A percentile compares a stretch with the other conserved stretches of the same genome.
phyloP scores from a whole-genome alignment of 805 yeast genomes.

The Cyberlindnera saturnus region DNA sequence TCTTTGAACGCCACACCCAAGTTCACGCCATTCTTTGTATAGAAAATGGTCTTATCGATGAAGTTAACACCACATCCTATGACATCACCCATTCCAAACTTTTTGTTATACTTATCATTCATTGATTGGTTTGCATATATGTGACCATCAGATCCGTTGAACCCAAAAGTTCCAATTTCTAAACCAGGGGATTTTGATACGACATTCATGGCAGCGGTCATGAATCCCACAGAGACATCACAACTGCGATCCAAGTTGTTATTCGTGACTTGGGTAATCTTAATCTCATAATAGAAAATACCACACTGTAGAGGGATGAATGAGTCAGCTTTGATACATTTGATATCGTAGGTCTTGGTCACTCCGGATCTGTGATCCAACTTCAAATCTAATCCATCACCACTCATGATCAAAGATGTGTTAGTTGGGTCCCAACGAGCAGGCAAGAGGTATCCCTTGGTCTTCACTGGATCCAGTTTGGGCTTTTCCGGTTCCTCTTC shows the following conservation, averaged over 20 bases:
- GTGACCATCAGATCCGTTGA: constrained; percentile 47
- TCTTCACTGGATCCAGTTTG: background rate
- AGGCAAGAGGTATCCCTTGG: constrained; percentile 17
- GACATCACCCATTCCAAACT: constrained; percentile 52
- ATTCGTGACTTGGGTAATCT: constrained; percentile 29
- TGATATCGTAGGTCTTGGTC: constrained; percentile 10
- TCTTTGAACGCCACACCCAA: constrained; percentile 50
- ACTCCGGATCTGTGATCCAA: constrained; percentile 6
- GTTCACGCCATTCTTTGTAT: constrained; percentile 74
- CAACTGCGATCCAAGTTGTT: constrained; percentile 22
- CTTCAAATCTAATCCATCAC: constrained; percentile 11
- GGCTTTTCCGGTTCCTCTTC: constrained; percentile 4
- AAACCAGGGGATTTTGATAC: constrained; percentile 40
- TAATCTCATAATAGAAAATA: constrained; percentile 47
- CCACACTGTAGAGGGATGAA: constrained; percentile 36
- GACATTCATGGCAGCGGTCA: constrained; percentile 25
- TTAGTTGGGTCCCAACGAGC: constrained; percentile 12
- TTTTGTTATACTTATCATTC: constrained; percentile 35
- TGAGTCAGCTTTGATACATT: constrained; percentile 27
- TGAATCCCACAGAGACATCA: constrained; percentile 41
- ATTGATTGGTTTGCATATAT: constrained; percentile 33
- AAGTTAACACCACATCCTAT: constrained; percentile 85
- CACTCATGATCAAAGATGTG: constrained; percentile 3
- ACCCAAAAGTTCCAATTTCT: constrained; percentile 44
- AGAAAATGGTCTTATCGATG: constrained; percentile 54